Conservation (phyloP, 305 asterid species). For the Plantago lanceolata region DNA sequence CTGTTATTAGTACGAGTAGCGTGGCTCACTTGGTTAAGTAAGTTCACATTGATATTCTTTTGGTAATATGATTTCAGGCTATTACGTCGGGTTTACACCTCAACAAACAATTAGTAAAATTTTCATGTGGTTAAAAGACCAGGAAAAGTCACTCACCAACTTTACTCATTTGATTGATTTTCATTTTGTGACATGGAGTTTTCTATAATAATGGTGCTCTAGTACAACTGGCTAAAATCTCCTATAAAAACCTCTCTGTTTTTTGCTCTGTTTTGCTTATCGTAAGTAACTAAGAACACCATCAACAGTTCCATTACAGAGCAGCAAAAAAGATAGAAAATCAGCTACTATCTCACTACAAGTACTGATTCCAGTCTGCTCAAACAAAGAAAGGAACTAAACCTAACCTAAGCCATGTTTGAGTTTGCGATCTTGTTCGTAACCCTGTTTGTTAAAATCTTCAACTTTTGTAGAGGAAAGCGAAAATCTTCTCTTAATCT, state of each 20-base stretch:
- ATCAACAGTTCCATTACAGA: background rate
- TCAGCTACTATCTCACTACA: background rate
- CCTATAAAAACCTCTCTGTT: constrained; percentile 21
- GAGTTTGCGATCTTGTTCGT: constrained; percentile 41
- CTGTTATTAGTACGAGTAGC: too few relatives aligned
- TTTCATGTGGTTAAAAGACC: constrained; percentile 7
- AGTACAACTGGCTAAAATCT: background rate
- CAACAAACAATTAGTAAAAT: too few relatives aligned
- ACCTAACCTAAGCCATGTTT: constrained; percentile 28
- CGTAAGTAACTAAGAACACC: background rate
- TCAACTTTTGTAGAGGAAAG: constrained; percentile 34
- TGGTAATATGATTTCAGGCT: too few relatives aligned
- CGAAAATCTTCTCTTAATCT: constrained; percentile 40
- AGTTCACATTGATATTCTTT: too few relatives aligned
- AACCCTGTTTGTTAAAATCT: constrained; percentile 30
- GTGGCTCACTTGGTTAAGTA: too few relatives aligned
- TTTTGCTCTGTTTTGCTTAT: constrained; percentile 25
- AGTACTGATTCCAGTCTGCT: constrained; percentile 18
- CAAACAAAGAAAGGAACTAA: background rate
- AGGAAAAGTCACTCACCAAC: background rate
- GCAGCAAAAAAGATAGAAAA: constrained; percentile 4
- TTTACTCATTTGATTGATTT: background rate
- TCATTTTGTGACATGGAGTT: background rate
- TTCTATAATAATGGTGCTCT: background rate
- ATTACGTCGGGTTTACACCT: too few relatives aligned